A percentile compares a stretch with the other conserved stretches of the same genome.
Evolutionary conservation across 2,329 filamentous ascomycete species (phyloP).

Genomic region (Cryphonectria carpinicola): DNA sequence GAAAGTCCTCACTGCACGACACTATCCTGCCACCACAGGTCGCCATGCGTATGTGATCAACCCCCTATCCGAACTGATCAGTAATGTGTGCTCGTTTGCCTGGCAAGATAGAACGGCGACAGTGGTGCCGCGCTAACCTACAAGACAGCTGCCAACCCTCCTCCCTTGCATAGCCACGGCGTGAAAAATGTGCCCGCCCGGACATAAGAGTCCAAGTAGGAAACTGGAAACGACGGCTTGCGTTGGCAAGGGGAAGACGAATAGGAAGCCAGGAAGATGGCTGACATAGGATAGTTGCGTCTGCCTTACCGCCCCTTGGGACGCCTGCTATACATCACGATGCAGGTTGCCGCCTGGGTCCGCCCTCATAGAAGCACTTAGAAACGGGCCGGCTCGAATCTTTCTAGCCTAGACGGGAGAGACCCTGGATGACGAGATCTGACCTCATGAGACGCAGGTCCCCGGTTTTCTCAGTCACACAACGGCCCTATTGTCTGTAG

Average conservation of each 20-base stretch:
- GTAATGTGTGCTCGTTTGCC: not conserved
- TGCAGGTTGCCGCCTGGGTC: not conserved
- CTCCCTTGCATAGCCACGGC: not conserved
- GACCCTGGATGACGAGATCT: not conserved
- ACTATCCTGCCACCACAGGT: not conserved
- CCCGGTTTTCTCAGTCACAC: not conserved
- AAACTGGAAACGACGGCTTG: not conserved
- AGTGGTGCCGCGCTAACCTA: not conserved
- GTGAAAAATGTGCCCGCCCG: not conserved
- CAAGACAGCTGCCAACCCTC: not conserved
- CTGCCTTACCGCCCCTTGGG: not conserved
- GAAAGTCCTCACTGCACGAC: not conserved
- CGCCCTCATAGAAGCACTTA: not conserved
- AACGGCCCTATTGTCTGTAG: not conserved
- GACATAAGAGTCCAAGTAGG: not conserved
- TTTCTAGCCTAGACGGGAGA: not conserved
- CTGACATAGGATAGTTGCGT: not conserved
- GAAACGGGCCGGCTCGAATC: conserved; percentile 12
- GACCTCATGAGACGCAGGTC: not conserved
- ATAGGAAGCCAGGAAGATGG: not conserved
- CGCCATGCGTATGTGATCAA: not conserved
- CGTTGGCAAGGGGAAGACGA: not conserved
- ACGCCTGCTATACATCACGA: not conserved
- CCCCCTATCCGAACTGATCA: not conserved
- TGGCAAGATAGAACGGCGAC: not conserved